Evolutionary conservation across 2,329 filamentous ascomycete species (phyloP).

Genomic region (Cladosporium sphaerospermum): DNA sequence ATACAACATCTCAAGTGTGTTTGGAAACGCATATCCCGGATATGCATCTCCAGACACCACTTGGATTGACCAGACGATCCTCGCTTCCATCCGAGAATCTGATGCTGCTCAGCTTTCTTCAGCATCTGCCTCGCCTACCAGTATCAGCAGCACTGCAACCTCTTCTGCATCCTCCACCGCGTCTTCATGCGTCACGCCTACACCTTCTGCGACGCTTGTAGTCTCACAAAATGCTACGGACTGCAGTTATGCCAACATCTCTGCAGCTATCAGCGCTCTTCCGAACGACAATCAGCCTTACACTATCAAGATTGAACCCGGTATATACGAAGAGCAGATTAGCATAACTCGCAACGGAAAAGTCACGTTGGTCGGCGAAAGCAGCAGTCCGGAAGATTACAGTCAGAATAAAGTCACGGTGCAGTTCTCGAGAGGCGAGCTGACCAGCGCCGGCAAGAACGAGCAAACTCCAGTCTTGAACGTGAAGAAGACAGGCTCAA

Average conservation of each 20-base stretch:
- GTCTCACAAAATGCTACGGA: slow-evolving; percentile 22
- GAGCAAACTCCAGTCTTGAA: slow-evolving; percentile 42
- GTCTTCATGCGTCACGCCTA: slow-evolving; percentile 16
- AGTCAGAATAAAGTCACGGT: slow-evolving; percentile 48
- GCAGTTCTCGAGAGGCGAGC: slow-evolving; percentile 49
- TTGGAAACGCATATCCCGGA: slow-evolving; percentile 30
- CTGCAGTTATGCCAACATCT: slow-evolving; percentile 37
- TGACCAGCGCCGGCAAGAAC: slow-evolving; percentile 53
- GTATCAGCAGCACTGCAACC: slow-evolving; percentile 14
- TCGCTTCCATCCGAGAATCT: slow-evolving; percentile 30
- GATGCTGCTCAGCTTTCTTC: slow-evolving; percentile 23
- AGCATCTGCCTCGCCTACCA: slow-evolving; percentile 15
- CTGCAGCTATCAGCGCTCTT: slow-evolving; percentile 42
- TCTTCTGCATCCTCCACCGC: slow-evolving; percentile 15
- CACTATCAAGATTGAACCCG: slow-evolving; percentile 55
- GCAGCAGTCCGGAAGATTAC: slow-evolving; percentile 41
- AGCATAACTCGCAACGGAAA: slow-evolving; percentile 59
- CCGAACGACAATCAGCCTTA: slow-evolving; percentile 41
- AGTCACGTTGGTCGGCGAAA: slow-evolving; percentile 56
- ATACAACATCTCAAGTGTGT: slow-evolving; percentile 33
- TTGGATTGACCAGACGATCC: slow-evolving; percentile 35
- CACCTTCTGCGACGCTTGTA: slow-evolving; percentile 31
- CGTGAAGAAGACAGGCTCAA: slow-evolving; percentile 36
- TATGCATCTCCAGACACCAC: slow-evolving; percentile 29
- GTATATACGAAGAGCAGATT: slow-evolving; percentile 57